Evolutionary conservation across 768 basidiomycete species (phyloP).

Genomic region (Mycena maculata): DNA sequence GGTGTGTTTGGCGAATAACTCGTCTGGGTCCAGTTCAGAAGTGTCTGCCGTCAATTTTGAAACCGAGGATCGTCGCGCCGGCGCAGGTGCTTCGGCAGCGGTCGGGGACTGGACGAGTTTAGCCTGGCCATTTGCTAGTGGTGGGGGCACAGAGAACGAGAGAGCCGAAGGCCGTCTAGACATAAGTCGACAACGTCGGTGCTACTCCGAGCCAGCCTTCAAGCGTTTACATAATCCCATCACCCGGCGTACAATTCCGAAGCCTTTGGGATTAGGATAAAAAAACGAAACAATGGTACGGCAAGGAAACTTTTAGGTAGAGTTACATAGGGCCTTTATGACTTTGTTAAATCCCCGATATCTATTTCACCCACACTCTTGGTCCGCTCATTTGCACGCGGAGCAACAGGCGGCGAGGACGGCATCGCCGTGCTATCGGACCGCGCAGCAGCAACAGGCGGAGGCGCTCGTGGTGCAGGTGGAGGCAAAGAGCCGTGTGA

Average conservation of each 20-base stretch:
- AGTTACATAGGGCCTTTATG: conserved; percentile 37
- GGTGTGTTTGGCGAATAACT: conserved; percentile 77
- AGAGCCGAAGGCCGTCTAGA: conserved; percentile 42
- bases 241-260: not conserved
- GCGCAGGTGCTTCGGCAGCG: not conserved
- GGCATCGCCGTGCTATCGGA: conserved; percentile 46
- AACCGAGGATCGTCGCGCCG: conserved; percentile 27
- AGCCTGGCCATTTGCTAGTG: conserved; percentile 41
- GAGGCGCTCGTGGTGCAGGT: conserved; percentile 46
- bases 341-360: conserved; percentile 46
- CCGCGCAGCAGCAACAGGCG: conserved; percentile 47
- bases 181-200: conserved; percentile 35
- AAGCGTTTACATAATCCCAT: conserved; percentile 21
- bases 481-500: conserved; percentile 47
- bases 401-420: conserved; percentile 37
- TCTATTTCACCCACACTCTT: conserved; percentile 53
- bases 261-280: conserved; percentile 11
- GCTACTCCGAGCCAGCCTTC: no score
- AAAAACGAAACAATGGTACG: conserved; percentile 21
- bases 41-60: conserved; percentile 41
- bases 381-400: conserved; percentile 45
- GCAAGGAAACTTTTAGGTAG: conserved; percentile 22
- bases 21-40: conserved; percentile 69
- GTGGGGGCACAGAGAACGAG: conserved; percentile 34
- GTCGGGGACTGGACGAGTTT: conserved; percentile 28